Percentiles rank a stretch among this genome's conserved stretches.
These are phyloP conservation scores for Russula brevipes DNA, from an alignment of 768 basidiomycete genomes.

Conservation along the genomic window DNA sequence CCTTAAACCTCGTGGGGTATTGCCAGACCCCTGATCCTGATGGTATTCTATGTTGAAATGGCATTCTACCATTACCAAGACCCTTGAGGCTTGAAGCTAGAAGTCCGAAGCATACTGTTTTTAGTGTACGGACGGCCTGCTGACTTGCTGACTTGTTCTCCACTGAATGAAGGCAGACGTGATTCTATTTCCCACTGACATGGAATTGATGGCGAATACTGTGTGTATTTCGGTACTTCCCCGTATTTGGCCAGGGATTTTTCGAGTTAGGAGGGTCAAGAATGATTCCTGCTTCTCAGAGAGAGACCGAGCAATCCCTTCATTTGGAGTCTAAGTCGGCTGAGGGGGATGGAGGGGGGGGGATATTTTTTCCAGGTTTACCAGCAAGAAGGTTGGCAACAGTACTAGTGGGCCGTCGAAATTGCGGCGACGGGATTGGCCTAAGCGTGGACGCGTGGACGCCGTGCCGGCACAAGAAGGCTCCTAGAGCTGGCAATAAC, in stretches of 20 bases:
- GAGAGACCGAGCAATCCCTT: not conserved
- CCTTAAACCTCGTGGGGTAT: not conserved
- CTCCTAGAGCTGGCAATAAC: not conserved
- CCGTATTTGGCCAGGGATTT: not conserved
- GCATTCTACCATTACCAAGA: not conserved
- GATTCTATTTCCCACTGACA: not conserved
- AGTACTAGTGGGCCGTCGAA: not conserved
- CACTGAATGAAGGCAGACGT: not conserved
- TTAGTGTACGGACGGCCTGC: not conserved
- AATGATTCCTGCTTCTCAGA: constrained; percentile 3
- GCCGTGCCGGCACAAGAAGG: not conserved
- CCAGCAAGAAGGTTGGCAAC: not conserved
- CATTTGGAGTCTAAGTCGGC: not conserved
- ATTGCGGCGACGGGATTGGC: not conserved
- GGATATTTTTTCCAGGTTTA: not conserved
- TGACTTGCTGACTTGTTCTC: not conserved
- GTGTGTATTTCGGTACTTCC: not conserved
- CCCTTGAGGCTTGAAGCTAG: too few species aligned
- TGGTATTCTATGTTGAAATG: not conserved
- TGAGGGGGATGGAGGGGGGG: not conserved
- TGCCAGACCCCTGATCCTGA: not conserved
- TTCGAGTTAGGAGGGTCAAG: not conserved
- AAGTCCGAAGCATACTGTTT: not conserved
- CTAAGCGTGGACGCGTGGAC: not conserved
- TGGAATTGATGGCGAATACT: not conserved